Conservation (phyloP, 2,329 filamentous ascomycete species). For the Ceratocystis smalleyi region DNA sequence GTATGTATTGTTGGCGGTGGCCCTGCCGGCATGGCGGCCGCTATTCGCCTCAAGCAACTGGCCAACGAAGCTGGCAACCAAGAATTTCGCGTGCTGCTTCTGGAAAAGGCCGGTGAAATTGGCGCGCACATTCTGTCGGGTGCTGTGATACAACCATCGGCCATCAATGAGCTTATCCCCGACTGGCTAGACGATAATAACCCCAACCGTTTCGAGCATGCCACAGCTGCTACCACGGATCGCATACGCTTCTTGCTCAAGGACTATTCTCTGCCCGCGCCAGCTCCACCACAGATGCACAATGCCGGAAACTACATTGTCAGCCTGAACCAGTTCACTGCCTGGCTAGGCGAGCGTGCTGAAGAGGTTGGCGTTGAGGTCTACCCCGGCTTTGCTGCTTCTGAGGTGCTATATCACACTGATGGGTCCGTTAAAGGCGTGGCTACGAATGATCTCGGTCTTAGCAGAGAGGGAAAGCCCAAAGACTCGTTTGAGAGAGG, state of each 20-base stretch:
- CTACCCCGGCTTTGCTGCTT: constrained; percentile 88
- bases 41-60: constrained; percentile 87
- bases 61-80: constrained; percentile 91
- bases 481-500: constrained; percentile 88
- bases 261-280: constrained; percentile 60
- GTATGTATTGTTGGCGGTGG: constrained; percentile 94
- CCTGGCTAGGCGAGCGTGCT: constrained; percentile 92
- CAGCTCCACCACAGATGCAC: constrained; percentile 89
- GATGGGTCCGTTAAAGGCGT: constrained; percentile 88
- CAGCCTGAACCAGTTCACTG: constrained; percentile 83
- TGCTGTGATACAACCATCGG: constrained; percentile 80
- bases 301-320: constrained; percentile 98
- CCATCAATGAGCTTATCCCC: constrained; percentile 78
- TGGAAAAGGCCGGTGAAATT: constrained; percentile 91
- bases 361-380: constrained; percentile 93
- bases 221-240: constrained; percentile 68
- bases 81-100: constrained; percentile 78
- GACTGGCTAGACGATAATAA: constrained; percentile 88
- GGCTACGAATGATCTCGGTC: constrained; percentile 85
- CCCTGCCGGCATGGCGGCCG: constrained; percentile 82
- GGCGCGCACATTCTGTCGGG: constrained; percentile 92
- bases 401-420: constrained; percentile 71
- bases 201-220: constrained; percentile 70
- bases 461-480: constrained; percentile 64
- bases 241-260: constrained; percentile 91